phyloP scores from a whole-genome alignment of 2,329 filamentous ascomycete species.

The Neopestalotiopsis sp. region DNA sequence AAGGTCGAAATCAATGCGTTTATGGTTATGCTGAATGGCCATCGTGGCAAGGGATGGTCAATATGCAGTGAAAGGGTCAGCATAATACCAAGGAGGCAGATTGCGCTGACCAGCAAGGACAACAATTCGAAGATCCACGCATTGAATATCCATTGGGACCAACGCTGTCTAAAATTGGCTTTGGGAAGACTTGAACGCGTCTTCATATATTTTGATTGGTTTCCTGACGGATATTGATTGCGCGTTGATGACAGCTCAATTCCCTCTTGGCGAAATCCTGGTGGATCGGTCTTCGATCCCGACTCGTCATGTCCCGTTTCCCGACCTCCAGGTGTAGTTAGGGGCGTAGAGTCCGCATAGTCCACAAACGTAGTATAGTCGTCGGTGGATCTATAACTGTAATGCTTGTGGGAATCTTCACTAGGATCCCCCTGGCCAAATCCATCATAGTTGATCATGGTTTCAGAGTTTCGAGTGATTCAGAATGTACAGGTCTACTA shows the following conservation, averaged over 20 bases:
- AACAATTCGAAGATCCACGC: neutral
- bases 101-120: neutral
- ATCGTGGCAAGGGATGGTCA: neutral
- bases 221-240: neutral
- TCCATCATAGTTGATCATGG: neutral
- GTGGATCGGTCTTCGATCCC: neutral
- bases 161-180: neutral
- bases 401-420: neutral
- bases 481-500: neutral
- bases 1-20: neutral
- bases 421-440: neutral
- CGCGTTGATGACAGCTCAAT: neutral
- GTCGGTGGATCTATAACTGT: neutral
- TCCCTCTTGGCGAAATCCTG: neutral
- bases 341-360: neutral
- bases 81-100: neutral
- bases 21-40: neutral
- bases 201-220: neutral
- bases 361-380: neutral
- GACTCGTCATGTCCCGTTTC: neutral
- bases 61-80: neutral
- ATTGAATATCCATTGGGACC: constrained; percentile 8
- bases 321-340: neutral
- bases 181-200: neutral
- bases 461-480: neutral